Evolutionary conservation across 139 green algal species (phyloP).

Genomic region (Chlorella sp.): DNA sequence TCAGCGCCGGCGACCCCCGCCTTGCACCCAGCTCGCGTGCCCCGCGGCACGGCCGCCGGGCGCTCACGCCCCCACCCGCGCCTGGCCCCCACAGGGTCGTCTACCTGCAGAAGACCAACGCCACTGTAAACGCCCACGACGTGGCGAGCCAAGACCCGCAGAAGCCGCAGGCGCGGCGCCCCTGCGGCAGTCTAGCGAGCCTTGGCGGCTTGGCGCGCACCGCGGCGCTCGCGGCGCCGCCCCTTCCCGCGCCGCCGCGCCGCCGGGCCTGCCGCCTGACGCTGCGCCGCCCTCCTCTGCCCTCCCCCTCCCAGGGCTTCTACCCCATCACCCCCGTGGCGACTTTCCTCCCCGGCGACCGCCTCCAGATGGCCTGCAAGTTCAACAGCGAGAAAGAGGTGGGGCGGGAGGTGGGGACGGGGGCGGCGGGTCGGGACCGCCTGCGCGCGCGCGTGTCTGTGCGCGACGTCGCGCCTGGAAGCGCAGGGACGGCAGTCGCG

Average conservation of each 20-base stretch:
- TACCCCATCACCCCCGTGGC: slow-evolving; percentile 43
- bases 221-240: neutral
- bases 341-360: slow-evolving; percentile 49
- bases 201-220: too few relatives aligned
- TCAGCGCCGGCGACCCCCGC: neutral
- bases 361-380: slow-evolving; percentile 65
- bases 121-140: too few relatives aligned
- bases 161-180: slow-evolving; percentile 41
- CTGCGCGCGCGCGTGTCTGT: too few relatives aligned
- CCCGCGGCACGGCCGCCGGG: neutral
- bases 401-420: too few relatives aligned
- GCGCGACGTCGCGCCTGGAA: too few relatives aligned
- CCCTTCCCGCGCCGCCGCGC: neutral
- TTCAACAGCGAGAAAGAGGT: slow-evolving; percentile 74
- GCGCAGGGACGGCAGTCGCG: too few relatives aligned
- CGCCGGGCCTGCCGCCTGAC: too few relatives aligned
- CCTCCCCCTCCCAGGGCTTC: slow-evolving; percentile 66
- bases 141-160: slow-evolving; percentile 51
- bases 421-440: too few relatives aligned
- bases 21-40: slow-evolving; percentile 6
- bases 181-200: neutral
- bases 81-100: too few relatives aligned
- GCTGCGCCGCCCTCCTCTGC: slow-evolving; percentile 37
- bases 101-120: too few relatives aligned
- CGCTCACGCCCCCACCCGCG: neutral